A percentile compares a stretch with the other conserved stretches of the same genome.
phyloP scores from a whole-genome alignment of 176 grass and related monocot genomes.

The Lolium perenne region DNA sequence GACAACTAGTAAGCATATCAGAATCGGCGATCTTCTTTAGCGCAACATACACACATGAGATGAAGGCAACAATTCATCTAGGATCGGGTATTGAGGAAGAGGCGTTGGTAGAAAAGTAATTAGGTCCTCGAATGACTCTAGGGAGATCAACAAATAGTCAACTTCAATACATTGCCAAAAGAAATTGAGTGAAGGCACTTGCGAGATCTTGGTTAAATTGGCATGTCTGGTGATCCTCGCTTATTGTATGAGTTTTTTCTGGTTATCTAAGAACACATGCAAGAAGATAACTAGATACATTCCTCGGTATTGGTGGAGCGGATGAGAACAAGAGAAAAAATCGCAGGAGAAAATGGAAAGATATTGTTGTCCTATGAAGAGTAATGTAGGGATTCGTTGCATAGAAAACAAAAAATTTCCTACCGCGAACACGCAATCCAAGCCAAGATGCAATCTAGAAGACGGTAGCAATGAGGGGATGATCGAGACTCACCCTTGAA shows the following conservation, averaged over 20 bases:
- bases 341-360: neutral
- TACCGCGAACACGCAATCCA: too few relatives aligned
- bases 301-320: neutral
- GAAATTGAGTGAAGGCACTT: neutral
- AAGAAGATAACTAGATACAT: neutral
- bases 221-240: accelerated
- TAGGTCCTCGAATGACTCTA: neutral
- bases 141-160: too few relatives aligned
- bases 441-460: too few relatives aligned
- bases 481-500: too few relatives aligned
- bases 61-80: neutral
- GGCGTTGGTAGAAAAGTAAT: neutral
- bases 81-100: neutral
- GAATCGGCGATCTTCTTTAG: neutral
- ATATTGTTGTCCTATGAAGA: too few relatives aligned
- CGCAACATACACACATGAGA: neutral
- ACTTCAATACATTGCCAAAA: neutral
- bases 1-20: neutral
- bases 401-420: too few relatives aligned
- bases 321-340: neutral
- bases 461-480: too few relatives aligned
- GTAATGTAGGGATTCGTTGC: too few relatives aligned
- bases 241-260: neutral
- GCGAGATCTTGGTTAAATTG: neutral
- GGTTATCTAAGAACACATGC: accelerated